A percentile compares a stretch with the other conserved stretches of the same genome.
These are phyloP conservation scores for Yamadazyma diospyri DNA, from an alignment of 1,139 yeast species.

Conservation along the genomic window DNA sequence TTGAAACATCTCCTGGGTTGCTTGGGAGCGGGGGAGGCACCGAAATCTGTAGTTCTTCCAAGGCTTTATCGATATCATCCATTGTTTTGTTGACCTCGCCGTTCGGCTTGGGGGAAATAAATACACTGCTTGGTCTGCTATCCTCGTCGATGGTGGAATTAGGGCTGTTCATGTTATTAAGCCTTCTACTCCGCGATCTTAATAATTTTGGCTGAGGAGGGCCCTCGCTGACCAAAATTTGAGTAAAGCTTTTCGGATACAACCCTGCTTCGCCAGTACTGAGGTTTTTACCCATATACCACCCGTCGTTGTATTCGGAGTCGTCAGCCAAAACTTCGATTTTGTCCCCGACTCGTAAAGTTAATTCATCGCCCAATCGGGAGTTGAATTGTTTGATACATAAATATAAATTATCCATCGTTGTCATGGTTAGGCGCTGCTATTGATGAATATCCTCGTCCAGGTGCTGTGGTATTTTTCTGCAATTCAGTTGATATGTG, in stretches of 20 bases:
- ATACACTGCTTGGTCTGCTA: conserved; percentile 2
- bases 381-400: conserved; percentile 87
- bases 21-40: neutral
- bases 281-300: conserved; percentile 87
- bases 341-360: conserved; percentile 76
- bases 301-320: conserved; percentile 92
- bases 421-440: no score
- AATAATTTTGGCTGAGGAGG: conserved; percentile 26
- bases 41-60: conserved; percentile 59
- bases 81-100: conserved; percentile 51
- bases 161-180: conserved; percentile 17
- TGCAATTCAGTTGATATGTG: no score
- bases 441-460: no score
- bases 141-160: conserved; percentile 5
- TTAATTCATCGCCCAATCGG: conserved; percentile 85
- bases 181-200: conserved; percentile 58
- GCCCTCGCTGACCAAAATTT: conserved; percentile 27
- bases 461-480: no score
- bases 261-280: conserved; percentile 73
- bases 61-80: conserved; percentile 81
- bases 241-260: conserved; percentile 85
- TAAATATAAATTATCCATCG: conserved; percentile 20
- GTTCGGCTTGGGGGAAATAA: conserved; percentile 2
- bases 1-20: neutral
- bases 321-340: conserved; percentile 90